These are phyloP conservation scores for Margaritispora aquatica DNA, from an alignment of 495 filamentous ascomycete species.

Conservation along the genomic window DNA sequence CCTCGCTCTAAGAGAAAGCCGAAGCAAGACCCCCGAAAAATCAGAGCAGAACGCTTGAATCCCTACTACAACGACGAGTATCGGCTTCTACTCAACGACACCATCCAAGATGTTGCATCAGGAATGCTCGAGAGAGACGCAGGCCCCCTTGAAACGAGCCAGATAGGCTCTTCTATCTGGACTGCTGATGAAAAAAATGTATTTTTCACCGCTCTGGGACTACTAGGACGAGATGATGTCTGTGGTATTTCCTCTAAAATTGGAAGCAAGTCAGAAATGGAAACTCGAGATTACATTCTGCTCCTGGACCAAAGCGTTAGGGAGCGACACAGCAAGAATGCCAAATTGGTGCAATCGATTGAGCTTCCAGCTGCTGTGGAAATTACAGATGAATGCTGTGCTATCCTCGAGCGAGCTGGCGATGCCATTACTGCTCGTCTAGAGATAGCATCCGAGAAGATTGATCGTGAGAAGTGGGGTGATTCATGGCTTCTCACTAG, in stretches of 20 bases:
- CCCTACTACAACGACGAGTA: conserved; percentile 46
- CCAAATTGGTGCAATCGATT: conserved; percentile 21
- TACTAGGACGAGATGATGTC: conserved; percentile 55
- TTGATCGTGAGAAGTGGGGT: conserved; percentile 41
- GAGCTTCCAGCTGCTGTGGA: conserved; percentile 70
- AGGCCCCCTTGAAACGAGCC: conserved; percentile 31
- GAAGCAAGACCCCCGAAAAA: conserved; percentile 1
- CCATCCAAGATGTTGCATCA: conserved; percentile 37
- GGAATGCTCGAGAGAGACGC: conserved; percentile 22
- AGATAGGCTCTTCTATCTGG: conserved; percentile 67
- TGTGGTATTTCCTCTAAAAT: conserved; percentile 56
- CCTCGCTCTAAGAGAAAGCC: conserved; percentile 6
- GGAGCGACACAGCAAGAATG: conserved; percentile 15
- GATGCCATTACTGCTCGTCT: conserved; percentile 53
- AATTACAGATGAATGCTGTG: conserved; percentile 57
- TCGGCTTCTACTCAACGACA: conserved; percentile 50
- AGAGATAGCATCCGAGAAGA: conserved; percentile 44
- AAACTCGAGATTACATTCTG: conserved; percentile 62
- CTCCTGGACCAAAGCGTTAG: conserved; percentile 47
- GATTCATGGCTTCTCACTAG: conserved; percentile 49
- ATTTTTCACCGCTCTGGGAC: conserved; percentile 59
- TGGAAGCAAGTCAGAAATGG: conserved; percentile 64
- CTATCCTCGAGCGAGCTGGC: conserved; percentile 61
- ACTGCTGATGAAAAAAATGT: conserved; percentile 57
- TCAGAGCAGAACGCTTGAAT: conserved; percentile 23